Conservation (phyloP, 1,284 basidiomycete genomes). For the Schizophyllum amplum region DNA sequence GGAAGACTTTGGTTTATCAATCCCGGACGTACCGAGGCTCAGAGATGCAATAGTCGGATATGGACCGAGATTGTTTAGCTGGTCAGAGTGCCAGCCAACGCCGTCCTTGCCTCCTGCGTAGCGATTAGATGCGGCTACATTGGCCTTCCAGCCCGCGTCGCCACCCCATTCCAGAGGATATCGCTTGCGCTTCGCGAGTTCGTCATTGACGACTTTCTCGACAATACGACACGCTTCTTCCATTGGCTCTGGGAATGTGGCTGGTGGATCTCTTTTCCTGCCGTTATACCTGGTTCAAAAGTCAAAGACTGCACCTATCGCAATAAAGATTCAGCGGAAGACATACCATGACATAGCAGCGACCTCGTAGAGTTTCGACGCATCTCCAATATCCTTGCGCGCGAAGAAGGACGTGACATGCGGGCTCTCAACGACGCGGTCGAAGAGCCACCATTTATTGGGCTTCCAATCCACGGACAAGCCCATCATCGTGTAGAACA, state of each 20-base stretch:
- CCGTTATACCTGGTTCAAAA: conserved; percentile 90
- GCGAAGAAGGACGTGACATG: conserved; percentile 78
- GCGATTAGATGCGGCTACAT: conserved; percentile 87
- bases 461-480: conserved; percentile 57
- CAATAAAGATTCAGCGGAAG: neutral
- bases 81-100: conserved; percentile 83
- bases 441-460: conserved; percentile 82
- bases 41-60: conserved; percentile 90
- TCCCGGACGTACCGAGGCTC: conserved; percentile 60
- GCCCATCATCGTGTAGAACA: conserved; percentile 65
- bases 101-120: conserved; percentile 82
- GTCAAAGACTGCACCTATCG: neutral
- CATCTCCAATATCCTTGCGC: conserved; percentile 26
- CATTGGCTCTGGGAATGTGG: conserved; percentile 63
- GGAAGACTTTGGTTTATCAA: conserved; percentile 1
- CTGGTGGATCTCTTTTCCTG: conserved; percentile 45
- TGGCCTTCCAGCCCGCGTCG: conserved; percentile 63
- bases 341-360: neutral
- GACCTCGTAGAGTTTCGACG: neutral
- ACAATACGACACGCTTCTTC: conserved; percentile 73
- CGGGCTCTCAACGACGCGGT: conserved; percentile 74
- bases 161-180: conserved; percentile 70
- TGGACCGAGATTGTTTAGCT: conserved; percentile 77
- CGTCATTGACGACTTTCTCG: conserved; percentile 70
- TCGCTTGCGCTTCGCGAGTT: conserved; percentile 54